Percentiles rank a stretch among this genome's conserved stretches.
Evolutionary conservation across 129 eudicot species (phyloP).

Genomic region (Artemisia tridentata): DNA sequence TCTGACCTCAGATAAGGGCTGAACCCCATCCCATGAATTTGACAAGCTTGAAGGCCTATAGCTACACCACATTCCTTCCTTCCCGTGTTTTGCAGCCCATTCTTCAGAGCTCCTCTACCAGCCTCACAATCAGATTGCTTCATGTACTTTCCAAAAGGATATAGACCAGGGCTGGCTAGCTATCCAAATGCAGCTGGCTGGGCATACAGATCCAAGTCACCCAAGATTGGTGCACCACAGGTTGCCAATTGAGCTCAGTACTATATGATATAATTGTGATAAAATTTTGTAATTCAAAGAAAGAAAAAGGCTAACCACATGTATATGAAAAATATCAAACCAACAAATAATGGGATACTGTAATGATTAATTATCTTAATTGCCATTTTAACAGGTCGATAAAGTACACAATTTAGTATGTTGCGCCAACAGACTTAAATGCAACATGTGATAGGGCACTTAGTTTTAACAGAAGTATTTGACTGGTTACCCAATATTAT

Average conservation of each 20-base stretch:
- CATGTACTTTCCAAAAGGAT: slow-evolving; percentile 59
- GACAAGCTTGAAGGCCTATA: slow-evolving; percentile 88
- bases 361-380: no score
- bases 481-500: neutral
- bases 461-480: neutral
- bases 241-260: slow-evolving; percentile 91
- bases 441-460: neutral
- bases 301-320: neutral
- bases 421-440: neutral
- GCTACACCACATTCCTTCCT: slow-evolving; percentile 81
- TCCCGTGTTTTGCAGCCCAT: slow-evolving; percentile 82
- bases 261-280: slow-evolving; percentile 31
- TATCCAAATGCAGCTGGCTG: slow-evolving; percentile 68
- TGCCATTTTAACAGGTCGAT: no score
- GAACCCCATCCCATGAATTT: slow-evolving; percentile 86
- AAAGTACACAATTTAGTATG: neutral
- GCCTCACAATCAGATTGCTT: slow-evolving; percentile 41
- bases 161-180: slow-evolving; percentile 47
- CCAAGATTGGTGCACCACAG: slow-evolving; percentile 84
- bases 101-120: slow-evolving; percentile 72
- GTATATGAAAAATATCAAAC: no score
- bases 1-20: slow-evolving; percentile 65
- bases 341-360: no score
- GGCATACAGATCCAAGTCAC: slow-evolving; percentile 79
- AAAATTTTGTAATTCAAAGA: neutral